phyloP scores from a whole-genome alignment of 257 asterid genomes.

The Euphrasia confusa region DNA sequence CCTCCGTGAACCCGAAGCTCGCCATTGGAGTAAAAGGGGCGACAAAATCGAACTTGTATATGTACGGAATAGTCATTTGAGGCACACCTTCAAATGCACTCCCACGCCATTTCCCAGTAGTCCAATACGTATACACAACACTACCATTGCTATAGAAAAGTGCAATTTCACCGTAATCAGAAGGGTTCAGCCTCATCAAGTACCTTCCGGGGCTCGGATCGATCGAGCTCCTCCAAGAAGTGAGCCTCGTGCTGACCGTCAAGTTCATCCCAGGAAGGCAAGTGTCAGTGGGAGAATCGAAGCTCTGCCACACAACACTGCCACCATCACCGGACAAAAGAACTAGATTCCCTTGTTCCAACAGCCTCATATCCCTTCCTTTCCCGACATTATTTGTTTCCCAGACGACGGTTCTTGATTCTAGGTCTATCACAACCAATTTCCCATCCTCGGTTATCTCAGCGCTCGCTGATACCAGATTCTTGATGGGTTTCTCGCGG shows the following conservation, averaged over 20 bases:
- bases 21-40: slow-evolving; percentile 62
- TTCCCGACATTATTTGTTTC: slow-evolving; percentile 40
- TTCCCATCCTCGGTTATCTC: slow-evolving; percentile 49
- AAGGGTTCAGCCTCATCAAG: slow-evolving; percentile 51
- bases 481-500: slow-evolving; percentile 55
- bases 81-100: slow-evolving; percentile 64
- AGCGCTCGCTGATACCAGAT: slow-evolving; percentile 33
- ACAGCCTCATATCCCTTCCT: slow-evolving; percentile 40
- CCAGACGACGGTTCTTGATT: slow-evolving; percentile 43
- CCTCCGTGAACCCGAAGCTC: slow-evolving; percentile 62
- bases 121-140: slow-evolving; percentile 45
- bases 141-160: slow-evolving; percentile 35
- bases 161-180: slow-evolving; percentile 61
- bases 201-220: slow-evolving; percentile 72
- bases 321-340: slow-evolving; percentile 41
- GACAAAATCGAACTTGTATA: slow-evolving; percentile 48
- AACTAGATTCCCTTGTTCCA: slow-evolving; percentile 62
- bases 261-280: slow-evolving; percentile 79
- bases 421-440: slow-evolving; percentile 39
- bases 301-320: slow-evolving; percentile 61
- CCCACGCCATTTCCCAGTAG: slow-evolving; percentile 71
- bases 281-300: slow-evolving; percentile 74
- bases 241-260: slow-evolving; percentile 42
- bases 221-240: slow-evolving; percentile 58
- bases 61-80: slow-evolving; percentile 69